Conservation (phyloP, 2,329 filamentous ascomycete species). For the Claviceps paspali region DNA sequence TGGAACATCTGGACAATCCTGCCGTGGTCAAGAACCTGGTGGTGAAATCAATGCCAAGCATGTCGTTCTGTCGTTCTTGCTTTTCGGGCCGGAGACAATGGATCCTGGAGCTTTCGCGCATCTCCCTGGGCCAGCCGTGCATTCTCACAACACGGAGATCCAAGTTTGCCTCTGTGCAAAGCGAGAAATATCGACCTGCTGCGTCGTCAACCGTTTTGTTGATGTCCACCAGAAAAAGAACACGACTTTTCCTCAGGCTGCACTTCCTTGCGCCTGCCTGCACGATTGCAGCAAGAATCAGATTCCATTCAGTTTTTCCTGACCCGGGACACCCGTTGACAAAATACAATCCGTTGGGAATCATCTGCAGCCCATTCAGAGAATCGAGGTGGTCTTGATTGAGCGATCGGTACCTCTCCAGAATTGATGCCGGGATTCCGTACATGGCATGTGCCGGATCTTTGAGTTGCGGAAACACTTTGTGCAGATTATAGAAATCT, state of each 20-base stretch:
- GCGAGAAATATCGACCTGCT: conserved; percentile 23
- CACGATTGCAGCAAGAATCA: conserved; percentile 24
- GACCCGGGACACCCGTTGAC: conserved; percentile 31
- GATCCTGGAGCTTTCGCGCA: conserved; percentile 16
- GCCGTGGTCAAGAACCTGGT: conserved; percentile 18
- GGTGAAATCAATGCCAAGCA: conserved; percentile 17
- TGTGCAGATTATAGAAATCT: conserved; percentile 12
- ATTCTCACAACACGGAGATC: conserved; percentile 22
- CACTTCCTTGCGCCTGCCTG: conserved; percentile 14
- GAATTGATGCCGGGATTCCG: conserved; percentile 12
- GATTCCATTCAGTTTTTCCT: conserved; percentile 32
- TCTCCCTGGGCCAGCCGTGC: conserved; percentile 25
- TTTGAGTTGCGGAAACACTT: conserved; percentile 18
- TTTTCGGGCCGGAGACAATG: conserved; percentile 7
- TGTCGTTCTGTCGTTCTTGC: neutral
- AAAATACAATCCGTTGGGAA: conserved; percentile 28
- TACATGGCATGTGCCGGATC: conserved; percentile 11
- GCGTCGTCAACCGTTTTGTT: conserved; percentile 32
- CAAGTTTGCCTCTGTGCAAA: conserved; percentile 22
- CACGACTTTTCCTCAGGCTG: conserved; percentile 14
- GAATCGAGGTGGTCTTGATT: conserved; percentile 23
- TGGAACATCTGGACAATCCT: conserved; percentile 10
- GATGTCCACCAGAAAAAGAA: conserved; percentile 31
- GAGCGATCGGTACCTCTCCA: conserved; percentile 17
- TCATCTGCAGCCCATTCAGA: conserved; percentile 17